A percentile compares a stretch with the other conserved stretches of the same genome.
Evolutionary conservation across 768 basidiomycete genomes (phyloP).

Genomic region (Russula sp.): DNA sequence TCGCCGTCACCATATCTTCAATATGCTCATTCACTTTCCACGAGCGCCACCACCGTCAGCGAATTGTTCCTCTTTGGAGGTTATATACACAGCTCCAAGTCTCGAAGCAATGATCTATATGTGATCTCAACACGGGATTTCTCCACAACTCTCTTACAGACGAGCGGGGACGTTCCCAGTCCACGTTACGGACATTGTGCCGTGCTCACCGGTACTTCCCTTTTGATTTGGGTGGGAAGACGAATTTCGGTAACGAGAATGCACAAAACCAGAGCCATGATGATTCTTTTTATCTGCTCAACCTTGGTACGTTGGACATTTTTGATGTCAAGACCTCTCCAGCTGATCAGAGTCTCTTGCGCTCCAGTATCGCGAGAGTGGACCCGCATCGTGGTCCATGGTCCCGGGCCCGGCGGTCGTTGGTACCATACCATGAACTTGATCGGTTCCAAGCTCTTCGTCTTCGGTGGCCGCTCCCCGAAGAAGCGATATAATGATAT

Average conservation of each 20-base stretch:
- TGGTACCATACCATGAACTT: conserved; percentile 96
- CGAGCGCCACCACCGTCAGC: conserved; percentile 67
- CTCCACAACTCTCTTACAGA: conserved; percentile 80
- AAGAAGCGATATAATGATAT: conserved; percentile 77
- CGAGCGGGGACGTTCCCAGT: conserved; percentile 81
- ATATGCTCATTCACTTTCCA: conserved; percentile 89
- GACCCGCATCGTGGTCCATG: conserved; percentile 80
- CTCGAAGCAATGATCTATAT: conserved; percentile 89
- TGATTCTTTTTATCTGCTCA: conserved; percentile 88
- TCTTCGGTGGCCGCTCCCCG: conserved; percentile 95
- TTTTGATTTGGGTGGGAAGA: conserved; percentile 93
- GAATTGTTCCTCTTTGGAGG: conserved; percentile 97
- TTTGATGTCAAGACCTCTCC: not conserved
- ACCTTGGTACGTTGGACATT: conserved; percentile 64
- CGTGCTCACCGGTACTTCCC: conserved; percentile 89
- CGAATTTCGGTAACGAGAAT: conserved; percentile 67
- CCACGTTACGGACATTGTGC: conserved; percentile 87
- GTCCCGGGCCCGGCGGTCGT: conserved; percentile 76
- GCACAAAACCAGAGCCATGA: conserved; percentile 75
- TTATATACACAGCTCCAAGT: conserved; percentile 69
- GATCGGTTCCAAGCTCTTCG: conserved; percentile 85
- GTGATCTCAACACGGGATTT: conserved; percentile 76
- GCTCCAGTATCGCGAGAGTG: conserved; percentile 84
- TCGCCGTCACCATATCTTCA: conserved; percentile 89
- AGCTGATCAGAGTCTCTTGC: not conserved